Conservation (phyloP, 1,284 basidiomycete species). For the Ustilago trichophora region DNA sequence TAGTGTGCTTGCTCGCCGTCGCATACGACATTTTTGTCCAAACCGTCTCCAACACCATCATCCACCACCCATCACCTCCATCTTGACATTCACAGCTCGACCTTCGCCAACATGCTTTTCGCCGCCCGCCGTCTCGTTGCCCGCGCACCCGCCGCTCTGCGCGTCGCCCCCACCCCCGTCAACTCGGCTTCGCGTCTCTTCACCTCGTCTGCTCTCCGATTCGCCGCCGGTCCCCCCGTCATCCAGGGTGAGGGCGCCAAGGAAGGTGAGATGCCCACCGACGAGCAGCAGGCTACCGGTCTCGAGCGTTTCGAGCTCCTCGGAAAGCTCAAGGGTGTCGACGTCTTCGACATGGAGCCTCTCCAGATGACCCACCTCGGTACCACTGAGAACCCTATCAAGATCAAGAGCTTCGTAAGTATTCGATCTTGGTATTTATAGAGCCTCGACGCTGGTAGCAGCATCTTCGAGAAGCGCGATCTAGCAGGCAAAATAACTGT, state of each 20-base stretch:
- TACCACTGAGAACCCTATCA: slow-evolving; percentile 85
- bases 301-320: slow-evolving; percentile 93
- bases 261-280: slow-evolving; percentile 80
- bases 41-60: not conserved
- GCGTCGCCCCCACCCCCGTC: slow-evolving; percentile 39
- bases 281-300: slow-evolving; percentile 92
- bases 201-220: slow-evolving; percentile 51
- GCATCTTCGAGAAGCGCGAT: too few species aligned
- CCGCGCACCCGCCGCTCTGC: slow-evolving; percentile 43
- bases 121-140: slow-evolving; percentile 47
- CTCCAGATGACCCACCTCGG: slow-evolving; percentile 87
- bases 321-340: slow-evolving; percentile 85
- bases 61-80: not conserved
- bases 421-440: not conserved
- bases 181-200: slow-evolving; percentile 47
- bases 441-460: too few species aligned
- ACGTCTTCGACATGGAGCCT: slow-evolving; percentile 89
- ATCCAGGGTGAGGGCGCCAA: slow-evolving; percentile 80
- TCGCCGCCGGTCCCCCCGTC: slow-evolving; percentile 70
- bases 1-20: slow-evolving; percentile 7
- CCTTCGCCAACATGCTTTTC: slow-evolving; percentile 42
- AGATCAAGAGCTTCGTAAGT: slow-evolving; percentile 86
- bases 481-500: too few species aligned
- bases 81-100: slow-evolving; percentile 4
- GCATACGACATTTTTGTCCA: slow-evolving; percentile 26